A percentile compares a stretch with the other conserved stretches of the same genome.
These are phyloP conservation scores for Malassezia pachydermatis DNA, from an alignment of 1,284 basidiomycete genomes.

Conservation along the genomic window DNA sequence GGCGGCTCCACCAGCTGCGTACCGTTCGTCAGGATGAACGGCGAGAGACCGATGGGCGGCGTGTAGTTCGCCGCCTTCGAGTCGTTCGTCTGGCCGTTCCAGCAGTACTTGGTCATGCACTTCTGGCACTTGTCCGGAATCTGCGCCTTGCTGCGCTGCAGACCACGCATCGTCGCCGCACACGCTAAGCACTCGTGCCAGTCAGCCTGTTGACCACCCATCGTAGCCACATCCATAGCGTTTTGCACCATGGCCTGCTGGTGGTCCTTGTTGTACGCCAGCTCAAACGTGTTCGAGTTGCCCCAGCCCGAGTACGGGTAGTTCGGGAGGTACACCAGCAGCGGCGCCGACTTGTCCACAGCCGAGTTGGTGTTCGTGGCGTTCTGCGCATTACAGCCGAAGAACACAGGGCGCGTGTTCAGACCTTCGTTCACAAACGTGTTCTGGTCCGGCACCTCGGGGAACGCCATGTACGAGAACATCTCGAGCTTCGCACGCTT, in stretches of 20 bases:
- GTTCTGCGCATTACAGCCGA: conserved; percentile 56
- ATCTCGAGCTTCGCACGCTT: conserved; percentile 19
- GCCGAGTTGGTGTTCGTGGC: conserved; percentile 38
- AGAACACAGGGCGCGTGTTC: conserved; percentile 63
- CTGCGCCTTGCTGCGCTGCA: conserved; percentile 22
- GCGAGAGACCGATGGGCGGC: conserved; percentile 32
- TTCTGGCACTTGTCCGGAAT: conserved; percentile 28
- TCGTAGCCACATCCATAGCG: conserved; percentile 32
- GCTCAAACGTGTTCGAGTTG: conserved; percentile 43
- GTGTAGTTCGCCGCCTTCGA: conserved; percentile 26
- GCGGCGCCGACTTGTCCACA: conserved; percentile 44
- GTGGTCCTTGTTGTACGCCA: conserved; percentile 42
- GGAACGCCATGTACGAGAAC: conserved; percentile 47
- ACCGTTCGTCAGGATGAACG: conserved; percentile 30
- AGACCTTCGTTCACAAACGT: conserved; percentile 59
- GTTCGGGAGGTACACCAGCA: conserved; percentile 51
- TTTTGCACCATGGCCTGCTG: conserved; percentile 40
- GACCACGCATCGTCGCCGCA: conserved; percentile 35
- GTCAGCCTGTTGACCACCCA: conserved; percentile 26
- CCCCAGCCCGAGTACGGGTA: conserved; percentile 50
- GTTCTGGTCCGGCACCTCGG: conserved; percentile 50
- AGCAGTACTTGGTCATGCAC: conserved; percentile 40
- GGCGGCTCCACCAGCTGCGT: conserved; percentile 19
- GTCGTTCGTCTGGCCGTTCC: conserved; percentile 38
- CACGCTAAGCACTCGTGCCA: conserved; percentile 41